Percentiles rank a stretch among this genome's conserved stretches.
Conservation (phyloP, 176 grass and related monocot genomes). For the Pharus latifolius region DNA sequence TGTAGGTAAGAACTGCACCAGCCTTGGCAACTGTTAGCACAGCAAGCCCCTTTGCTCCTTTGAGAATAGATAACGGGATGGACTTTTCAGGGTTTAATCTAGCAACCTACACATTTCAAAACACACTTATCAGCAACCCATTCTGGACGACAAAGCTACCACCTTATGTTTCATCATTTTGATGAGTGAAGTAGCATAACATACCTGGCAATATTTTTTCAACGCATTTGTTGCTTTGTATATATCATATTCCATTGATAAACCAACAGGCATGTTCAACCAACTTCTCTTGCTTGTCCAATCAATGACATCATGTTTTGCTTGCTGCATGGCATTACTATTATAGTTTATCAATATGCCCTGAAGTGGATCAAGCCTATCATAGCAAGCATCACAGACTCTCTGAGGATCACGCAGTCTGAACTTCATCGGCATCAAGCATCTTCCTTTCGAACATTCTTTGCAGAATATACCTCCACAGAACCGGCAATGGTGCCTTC, state of each 20-base stretch:
- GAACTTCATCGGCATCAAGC: constrained; percentile 82
- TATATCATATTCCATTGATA: constrained; percentile 92
- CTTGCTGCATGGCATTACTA: constrained; percentile 73
- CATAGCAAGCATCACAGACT: constrained; percentile 83
- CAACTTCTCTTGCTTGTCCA: constrained; percentile 84
- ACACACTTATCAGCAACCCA: constrained; percentile 20
- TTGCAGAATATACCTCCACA: constrained; percentile 88
- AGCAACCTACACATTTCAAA: constrained; percentile 52
- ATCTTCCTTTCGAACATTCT: constrained; percentile 70
- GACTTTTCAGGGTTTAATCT: constrained; percentile 89
- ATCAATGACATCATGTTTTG: constrained; percentile 94
- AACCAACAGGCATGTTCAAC: constrained; percentile 76
- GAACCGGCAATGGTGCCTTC: constrained; percentile 93
- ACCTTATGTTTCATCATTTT: background rate
- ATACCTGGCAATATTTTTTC: constrained; percentile 79
- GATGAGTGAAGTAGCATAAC: background rate
- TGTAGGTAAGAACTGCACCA: constrained; percentile 85
- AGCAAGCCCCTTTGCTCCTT: constrained; percentile 80
- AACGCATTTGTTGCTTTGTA: constrained; percentile 75
- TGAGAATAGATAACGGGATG: constrained; percentile 79
- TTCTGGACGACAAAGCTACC: background rate
- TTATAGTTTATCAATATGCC: constrained; percentile 70
- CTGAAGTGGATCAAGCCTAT: constrained; percentile 79
- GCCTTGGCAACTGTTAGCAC: constrained; percentile 80
- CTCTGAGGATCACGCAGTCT: constrained; percentile 63